These are phyloP conservation scores for Apiotrichum sp. DNA, from an alignment of 1,284 basidiomycete genomes.

Conservation along the genomic window DNA sequence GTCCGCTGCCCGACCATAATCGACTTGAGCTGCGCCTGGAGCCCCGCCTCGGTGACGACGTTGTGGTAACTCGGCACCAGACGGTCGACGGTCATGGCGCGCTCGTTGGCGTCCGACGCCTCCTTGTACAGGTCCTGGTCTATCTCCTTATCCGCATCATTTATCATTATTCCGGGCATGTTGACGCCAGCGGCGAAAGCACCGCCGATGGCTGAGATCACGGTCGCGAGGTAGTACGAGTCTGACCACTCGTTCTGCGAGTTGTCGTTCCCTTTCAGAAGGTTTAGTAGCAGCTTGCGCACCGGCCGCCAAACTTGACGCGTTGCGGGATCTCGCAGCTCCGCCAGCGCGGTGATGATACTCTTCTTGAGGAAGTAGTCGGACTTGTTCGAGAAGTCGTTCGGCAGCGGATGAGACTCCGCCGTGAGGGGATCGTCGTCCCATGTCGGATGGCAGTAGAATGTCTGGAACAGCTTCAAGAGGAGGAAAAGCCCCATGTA, in stretches of 20 bases:
- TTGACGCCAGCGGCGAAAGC: conserved; percentile 33
- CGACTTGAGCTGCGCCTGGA: conserved; percentile 80
- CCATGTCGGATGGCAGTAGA: conserved; percentile 83
- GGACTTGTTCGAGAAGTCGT: conserved; percentile 84
- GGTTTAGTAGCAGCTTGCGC: conserved; percentile 83
- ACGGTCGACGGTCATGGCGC: conserved; percentile 89
- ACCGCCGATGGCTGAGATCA: conserved; percentile 71
- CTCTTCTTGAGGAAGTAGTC: conserved; percentile 88
- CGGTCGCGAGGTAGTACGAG: conserved; percentile 79
- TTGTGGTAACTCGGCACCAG: conserved; percentile 94
- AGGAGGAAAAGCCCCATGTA: conserved; percentile 86
- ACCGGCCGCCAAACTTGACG: conserved; percentile 64
- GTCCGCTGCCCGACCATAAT: conserved; percentile 73
- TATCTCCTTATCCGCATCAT: conserved; percentile 16
- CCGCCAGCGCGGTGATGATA: conserved; percentile 32
- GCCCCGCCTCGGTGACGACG: conserved; percentile 78
- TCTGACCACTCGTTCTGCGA: conserved; percentile 87
- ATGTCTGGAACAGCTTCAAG: conserved; percentile 84
- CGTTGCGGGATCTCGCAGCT: conserved; percentile 32
- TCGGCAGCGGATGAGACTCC: conserved; percentile 81
- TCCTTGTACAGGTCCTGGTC: conserved; percentile 57
- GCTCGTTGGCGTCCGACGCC: conserved; percentile 72
- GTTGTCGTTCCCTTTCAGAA: conserved; percentile 91
- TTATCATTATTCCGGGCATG: conserved; percentile 3
- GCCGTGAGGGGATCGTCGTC: conserved; percentile 75